phyloP scores from a whole-genome alignment of 441 rosid genomes.

The Populus hybrid region DNA sequence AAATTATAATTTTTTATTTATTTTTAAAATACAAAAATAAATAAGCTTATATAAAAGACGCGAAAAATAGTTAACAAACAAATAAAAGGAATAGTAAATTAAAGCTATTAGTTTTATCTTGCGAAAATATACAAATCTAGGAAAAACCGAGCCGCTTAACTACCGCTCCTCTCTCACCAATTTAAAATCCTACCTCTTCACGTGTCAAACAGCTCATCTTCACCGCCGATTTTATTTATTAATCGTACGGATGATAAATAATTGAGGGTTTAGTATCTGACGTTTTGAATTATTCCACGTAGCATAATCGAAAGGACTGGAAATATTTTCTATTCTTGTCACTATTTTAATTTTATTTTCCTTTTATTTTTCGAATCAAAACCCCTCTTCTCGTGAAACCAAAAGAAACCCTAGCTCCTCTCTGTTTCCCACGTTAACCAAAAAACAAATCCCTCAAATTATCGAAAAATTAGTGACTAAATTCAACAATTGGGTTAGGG shows the following conservation, averaged over 20 bases:
- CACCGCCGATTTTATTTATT: constrained; percentile 20
- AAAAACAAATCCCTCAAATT: constrained; percentile 29
- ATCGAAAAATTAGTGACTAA: constrained; percentile 29
- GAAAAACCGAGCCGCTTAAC: constrained; percentile 19
- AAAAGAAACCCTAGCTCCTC: constrained; percentile 72
- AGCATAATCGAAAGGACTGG: neutral
- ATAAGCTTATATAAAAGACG: neutral
- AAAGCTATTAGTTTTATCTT: constrained; percentile 10
- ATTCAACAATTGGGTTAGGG: constrained; percentile 38
- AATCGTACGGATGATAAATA: neutral
- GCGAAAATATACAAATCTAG: constrained; percentile 5
- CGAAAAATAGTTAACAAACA: neutral
- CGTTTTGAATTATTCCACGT: constrained; percentile 22
- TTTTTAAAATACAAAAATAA: no score
- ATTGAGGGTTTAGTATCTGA: constrained; percentile 22
- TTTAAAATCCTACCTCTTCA: constrained; percentile 29
- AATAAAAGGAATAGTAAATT: constrained; percentile 10
- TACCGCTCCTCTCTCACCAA: constrained; percentile 18
- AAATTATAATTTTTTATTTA: no score
- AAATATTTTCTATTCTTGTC: constrained; percentile 17
- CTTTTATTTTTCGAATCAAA: constrained; percentile 39
- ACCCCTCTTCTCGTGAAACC: constrained; percentile 48
- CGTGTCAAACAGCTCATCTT: constrained; percentile 10
- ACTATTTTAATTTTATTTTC: constrained; percentile 21
- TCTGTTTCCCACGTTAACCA: constrained; percentile 46